Conservation (phyloP, 2,329 filamentous ascomycete genomes). For the Penicillium olsonii region DNA sequence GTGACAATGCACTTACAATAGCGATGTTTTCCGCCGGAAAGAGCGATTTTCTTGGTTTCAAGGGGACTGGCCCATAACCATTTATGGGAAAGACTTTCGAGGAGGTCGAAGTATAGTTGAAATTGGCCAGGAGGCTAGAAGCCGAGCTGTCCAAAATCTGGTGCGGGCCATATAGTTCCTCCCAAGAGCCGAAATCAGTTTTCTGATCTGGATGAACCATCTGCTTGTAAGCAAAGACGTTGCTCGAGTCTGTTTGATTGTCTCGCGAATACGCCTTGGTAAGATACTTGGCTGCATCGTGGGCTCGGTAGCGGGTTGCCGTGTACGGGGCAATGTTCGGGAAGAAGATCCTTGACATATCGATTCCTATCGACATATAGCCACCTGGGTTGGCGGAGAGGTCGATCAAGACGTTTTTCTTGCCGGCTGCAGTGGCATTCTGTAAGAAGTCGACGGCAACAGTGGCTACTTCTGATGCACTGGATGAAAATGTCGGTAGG, state of each 20-base stretch:
- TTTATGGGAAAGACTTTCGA: constrained; percentile 23
- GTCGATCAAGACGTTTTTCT: constrained; percentile 66
- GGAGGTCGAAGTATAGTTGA: constrained; percentile 28
- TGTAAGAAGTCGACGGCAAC: constrained; percentile 26
- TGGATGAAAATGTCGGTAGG: constrained; percentile 29
- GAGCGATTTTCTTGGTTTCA: constrained; percentile 17
- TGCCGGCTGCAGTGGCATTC: constrained; percentile 41
- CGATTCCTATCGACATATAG: constrained; percentile 47
- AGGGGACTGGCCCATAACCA: constrained; percentile 25
- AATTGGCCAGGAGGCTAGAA: constrained; percentile 27
- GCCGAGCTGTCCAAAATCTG: constrained; percentile 20
- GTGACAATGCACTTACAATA: constrained; percentile 28
- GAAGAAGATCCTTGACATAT: constrained; percentile 58
- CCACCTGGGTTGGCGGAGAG: constrained; percentile 64
- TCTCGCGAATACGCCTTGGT: constrained; percentile 29
- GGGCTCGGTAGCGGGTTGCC: constrained; percentile 50
- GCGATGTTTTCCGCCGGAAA: constrained; percentile 40
- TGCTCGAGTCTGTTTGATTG: constrained; percentile 17
- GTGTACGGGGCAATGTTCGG: constrained; percentile 48
- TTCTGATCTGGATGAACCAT: constrained; percentile 28
- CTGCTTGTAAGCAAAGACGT: constrained; percentile 23
- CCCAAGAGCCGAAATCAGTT: constrained; percentile 44
- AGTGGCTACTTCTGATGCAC: constrained; percentile 19
- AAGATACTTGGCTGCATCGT: constrained; percentile 41
- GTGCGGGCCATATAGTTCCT: constrained; percentile 46